These are phyloP conservation scores for Acacia melanoxylon DNA, from an alignment of 306 rosid species.

Conservation along the genomic window DNA sequence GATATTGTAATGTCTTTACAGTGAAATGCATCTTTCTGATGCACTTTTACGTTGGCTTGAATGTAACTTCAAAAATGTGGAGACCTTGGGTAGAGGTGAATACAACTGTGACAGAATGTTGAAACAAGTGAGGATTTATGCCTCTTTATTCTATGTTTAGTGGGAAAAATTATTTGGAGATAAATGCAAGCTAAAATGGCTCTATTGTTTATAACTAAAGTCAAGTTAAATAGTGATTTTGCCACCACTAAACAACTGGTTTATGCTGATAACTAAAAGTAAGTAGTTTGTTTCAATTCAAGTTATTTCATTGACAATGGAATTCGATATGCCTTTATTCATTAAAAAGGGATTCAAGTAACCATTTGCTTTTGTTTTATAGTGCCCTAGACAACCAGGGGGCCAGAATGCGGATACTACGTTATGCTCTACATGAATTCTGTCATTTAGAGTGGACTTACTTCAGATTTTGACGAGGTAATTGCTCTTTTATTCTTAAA, in stretches of 20 bases:
- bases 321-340: too few species aligned
- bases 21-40: conserved; percentile 73
- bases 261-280: conserved; percentile 17
- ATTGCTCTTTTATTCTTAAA: too few species aligned
- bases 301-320: too few species aligned
- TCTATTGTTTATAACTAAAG: neutral
- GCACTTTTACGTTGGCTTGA: conserved; percentile 72
- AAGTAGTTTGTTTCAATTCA: too few species aligned
- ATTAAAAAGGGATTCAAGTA: too few species aligned
- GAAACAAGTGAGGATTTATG: conserved; percentile 51
- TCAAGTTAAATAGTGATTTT: neutral
- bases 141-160: conserved; percentile 7
- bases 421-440: too few species aligned
- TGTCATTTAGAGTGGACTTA: too few species aligned
- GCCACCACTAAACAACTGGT: conserved; percentile 11
- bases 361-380: too few species aligned
- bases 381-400: too few species aligned
- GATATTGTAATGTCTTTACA: conserved; percentile 45
- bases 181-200: conserved; percentile 11
- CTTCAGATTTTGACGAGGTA: too few species aligned
- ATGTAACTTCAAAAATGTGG: conserved; percentile 43
- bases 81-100: conserved; percentile 41
- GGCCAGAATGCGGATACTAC: too few species aligned
- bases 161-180: neutral
- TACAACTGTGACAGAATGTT: conserved; percentile 41